phyloP scores from a whole-genome alignment of 192 early-diverging fungal genomes.

The Cetraspora pellucida region DNA sequence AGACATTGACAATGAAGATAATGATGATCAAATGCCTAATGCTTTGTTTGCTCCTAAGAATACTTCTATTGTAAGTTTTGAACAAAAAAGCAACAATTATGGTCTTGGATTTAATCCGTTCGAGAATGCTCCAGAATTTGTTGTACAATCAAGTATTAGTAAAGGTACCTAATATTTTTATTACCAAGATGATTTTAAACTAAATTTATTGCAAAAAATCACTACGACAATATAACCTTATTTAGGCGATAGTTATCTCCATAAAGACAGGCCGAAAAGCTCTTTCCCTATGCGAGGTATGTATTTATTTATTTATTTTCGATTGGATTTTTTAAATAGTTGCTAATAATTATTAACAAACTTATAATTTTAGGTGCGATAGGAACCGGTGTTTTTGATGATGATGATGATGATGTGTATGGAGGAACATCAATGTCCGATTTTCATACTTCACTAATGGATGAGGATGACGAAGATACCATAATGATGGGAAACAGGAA shows the following conservation, averaged over 20 bases:
- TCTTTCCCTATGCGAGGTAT: not conserved
- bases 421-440: constrained; percentile 19
- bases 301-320: not conserved
- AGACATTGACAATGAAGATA: too few species aligned
- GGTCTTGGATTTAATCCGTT: constrained; percentile 77
- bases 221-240: constrained; percentile 9
- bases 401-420: constrained; percentile 53
- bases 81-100: constrained; percentile 55
- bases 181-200: too few species aligned
- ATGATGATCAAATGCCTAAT: not conserved
- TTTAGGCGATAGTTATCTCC: constrained; percentile 17
- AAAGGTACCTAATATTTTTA: constrained; percentile 22
- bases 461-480: constrained; percentile 34
- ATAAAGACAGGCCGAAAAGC: not conserved
- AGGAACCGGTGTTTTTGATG: constrained; percentile 72
- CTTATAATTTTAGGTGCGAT: constrained; percentile 43
- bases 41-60: constrained; percentile 64
- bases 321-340: not conserved
- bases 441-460: constrained; percentile 36
- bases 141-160: constrained; percentile 16
- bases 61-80: constrained; percentile 49
- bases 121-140: constrained; percentile 66
- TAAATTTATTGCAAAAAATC: not conserved
- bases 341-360: not conserved
- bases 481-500: constrained; percentile 42